Evolutionary conservation across 2,329 filamentous ascomycete genomes (phyloP), one percentile per base, ranked within the genome.

Genomic region (Colletotrichum sp.): DNA sequence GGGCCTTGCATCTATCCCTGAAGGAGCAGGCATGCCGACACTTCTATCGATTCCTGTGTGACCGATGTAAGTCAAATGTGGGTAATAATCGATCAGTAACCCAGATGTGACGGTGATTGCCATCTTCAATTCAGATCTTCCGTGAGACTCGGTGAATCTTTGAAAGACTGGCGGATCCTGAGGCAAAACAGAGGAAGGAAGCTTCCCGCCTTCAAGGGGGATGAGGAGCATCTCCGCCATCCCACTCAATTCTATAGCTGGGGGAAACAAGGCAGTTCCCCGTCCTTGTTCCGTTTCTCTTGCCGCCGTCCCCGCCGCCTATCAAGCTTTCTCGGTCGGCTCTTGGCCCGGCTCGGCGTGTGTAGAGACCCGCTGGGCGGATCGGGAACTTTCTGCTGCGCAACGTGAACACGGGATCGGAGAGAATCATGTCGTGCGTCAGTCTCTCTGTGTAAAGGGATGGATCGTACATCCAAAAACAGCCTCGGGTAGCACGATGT

Each of bases 261-360:
- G 28, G 18, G 59, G 18, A n/a, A 32, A 12, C 36, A 32, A 63
- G 24, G 13, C 13, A 13, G 13, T 12, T 32, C 26, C 39, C 36
- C 16, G 52, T 48, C 44, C 26, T 13, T 22, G 26, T 22, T 39
- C 36, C 13, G 24, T 22, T 52, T 24, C n/a, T 36, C 22, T 59
- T 24, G 18, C 24, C 12, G 12, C 24, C 26, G n/a, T 36, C n/a
- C n/a, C 30, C 34, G 60, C 68, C 39, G 68, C 36, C 22, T 16
- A 24, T 48, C 68, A 71, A 71, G 36, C 48, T 75, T 75, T 60
- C 48, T 75, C 63, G 55, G 72, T 24, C 62, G 13, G 52, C 26
- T 36, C 68, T 72, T 72, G 72, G 39, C 68, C 55, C 63, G 62
- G 52, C 68, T 68, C 62, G 72, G 72, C 72, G 28, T 22, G 18